A percentile compares a stretch with the other conserved stretches of the same genome.
Conservation (phyloP, 2,329 filamentous ascomycete genomes). For the Penicillium glabrum region DNA sequence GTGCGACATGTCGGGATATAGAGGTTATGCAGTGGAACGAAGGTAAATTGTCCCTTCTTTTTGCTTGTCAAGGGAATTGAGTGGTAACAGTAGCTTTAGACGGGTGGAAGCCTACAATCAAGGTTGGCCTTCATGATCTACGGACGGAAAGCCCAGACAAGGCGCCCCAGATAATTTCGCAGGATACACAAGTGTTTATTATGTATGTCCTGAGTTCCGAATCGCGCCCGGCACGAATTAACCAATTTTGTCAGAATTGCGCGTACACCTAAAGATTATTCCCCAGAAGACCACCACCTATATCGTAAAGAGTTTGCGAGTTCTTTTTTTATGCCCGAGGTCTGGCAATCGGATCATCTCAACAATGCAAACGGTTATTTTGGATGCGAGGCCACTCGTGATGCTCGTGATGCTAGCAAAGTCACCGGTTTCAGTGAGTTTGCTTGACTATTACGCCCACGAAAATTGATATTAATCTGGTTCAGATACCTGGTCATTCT, state of each 20-base stretch:
- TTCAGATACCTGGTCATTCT: slow-evolving; percentile 17
- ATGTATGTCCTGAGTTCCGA: neutral
- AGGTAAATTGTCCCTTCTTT: neutral
- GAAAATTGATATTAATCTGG: neutral
- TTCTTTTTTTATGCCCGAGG: slow-evolving; percentile 6
- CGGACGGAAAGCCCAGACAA: neutral
- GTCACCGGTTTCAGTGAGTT: slow-evolving; percentile 10
- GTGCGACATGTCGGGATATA: neutral
- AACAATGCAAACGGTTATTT: slow-evolving; percentile 12
- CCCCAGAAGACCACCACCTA: neutral
- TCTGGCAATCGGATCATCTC: slow-evolving; percentile 5
- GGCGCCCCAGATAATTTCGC: neutral
- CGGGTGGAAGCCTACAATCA: neutral
- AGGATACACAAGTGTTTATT: neutral
- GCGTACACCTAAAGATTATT: neutral
- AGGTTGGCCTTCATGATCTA: neutral
- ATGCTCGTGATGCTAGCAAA: neutral
- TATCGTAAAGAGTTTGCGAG: neutral
- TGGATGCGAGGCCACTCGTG: slow-evolving; percentile 9
- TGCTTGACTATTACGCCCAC: neutral
- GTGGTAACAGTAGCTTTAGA: neutral
- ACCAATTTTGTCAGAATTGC: neutral
- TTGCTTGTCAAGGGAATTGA: neutral
- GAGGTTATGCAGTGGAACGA: neutral
- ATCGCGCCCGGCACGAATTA: neutral